These are phyloP conservation scores for Russula earlei DNA, from an alignment of 768 basidiomycete genomes.

Conservation along the genomic window DNA sequence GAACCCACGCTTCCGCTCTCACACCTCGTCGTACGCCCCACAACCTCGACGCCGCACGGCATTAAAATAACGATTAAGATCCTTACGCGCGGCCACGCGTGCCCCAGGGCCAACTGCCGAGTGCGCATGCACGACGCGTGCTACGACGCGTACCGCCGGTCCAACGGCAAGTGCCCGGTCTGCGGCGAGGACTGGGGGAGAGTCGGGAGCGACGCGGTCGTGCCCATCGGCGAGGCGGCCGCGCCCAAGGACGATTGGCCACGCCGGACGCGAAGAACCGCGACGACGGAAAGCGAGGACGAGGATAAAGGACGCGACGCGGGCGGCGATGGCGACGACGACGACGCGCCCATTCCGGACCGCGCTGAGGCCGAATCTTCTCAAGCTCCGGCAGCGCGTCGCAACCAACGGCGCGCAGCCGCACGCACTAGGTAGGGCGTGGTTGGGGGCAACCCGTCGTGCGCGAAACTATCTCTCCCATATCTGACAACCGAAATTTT, in stretches of 20 bases:
- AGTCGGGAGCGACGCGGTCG: slow-evolving; percentile 37
- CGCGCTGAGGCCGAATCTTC: neutral
- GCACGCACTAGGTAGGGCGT: neutral
- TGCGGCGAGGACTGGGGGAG: slow-evolving; percentile 55
- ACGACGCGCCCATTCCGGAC: neutral
- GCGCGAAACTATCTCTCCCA: neutral
- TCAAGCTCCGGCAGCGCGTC: neutral
- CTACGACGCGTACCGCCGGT: slow-evolving; percentile 41
- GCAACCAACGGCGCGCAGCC: neutral
- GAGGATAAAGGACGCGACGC: slow-evolving; percentile 48
- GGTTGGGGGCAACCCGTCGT: neutral
- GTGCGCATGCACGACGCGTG: slow-evolving; percentile 57
- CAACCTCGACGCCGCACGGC: too few relatives aligned
- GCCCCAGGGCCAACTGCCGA: slow-evolving; percentile 52
- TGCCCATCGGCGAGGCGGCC: slow-evolving; percentile 52
- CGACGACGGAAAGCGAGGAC: slow-evolving; percentile 39
- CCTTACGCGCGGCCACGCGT: slow-evolving; percentile 59
- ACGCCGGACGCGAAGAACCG: slow-evolving; percentile 14
- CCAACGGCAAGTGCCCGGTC: slow-evolving; percentile 41
- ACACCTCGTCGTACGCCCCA: too few relatives aligned
- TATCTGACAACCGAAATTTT: neutral
- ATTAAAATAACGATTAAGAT: too few relatives aligned
- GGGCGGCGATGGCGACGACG: neutral
- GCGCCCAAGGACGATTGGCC: slow-evolving; percentile 16
- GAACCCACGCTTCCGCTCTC: too few relatives aligned